Evolutionary conservation across 768 basidiomycete species (phyloP).

Genomic region (Russula earlei): DNA sequence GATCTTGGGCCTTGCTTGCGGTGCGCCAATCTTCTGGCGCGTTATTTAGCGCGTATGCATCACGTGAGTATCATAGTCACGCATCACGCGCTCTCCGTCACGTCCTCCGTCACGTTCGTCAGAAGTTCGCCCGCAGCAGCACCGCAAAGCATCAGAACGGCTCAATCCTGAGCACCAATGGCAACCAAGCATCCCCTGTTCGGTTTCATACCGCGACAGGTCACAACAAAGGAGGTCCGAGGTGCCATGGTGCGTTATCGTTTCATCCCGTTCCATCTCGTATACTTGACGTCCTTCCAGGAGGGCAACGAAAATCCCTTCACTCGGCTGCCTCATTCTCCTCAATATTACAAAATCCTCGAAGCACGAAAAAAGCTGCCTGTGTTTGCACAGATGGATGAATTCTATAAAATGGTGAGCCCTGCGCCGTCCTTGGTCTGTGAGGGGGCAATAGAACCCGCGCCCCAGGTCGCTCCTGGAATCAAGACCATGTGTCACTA

Average conservation of each 20-base stretch:
- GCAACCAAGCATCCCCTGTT: slow-evolving; percentile 29
- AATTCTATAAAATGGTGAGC: slow-evolving; percentile 84
- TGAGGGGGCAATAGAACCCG: slow-evolving; percentile 27
- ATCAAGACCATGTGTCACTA: slow-evolving; percentile 22
- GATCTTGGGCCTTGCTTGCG: no score
- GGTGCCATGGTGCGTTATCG: slow-evolving; percentile 31
- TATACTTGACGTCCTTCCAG: slow-evolving; percentile 31
- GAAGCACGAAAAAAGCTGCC: slow-evolving; percentile 81
- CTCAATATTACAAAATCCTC: slow-evolving; percentile 80
- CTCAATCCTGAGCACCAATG: no score
- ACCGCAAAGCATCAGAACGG: no score
- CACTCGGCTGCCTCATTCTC: slow-evolving; percentile 66
- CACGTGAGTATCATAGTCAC: slow-evolving; percentile 3
- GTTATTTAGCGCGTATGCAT: not conserved
- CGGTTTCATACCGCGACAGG: slow-evolving; percentile 37
- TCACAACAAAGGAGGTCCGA: slow-evolving; percentile 32
- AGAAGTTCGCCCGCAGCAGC: no score
- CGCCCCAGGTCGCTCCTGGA: slow-evolving; percentile 20
- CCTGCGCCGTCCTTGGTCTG: not conserved
- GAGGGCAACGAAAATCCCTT: slow-evolving; percentile 81
- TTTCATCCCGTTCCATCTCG: not conserved
- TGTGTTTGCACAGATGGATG: slow-evolving; percentile 86
- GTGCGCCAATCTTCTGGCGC: slow-evolving; percentile 14
- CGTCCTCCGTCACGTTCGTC: no score
- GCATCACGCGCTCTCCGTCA: not conserved